Conservation (phyloP, 257 asterid species). For the Solanum rostratum region DNA sequence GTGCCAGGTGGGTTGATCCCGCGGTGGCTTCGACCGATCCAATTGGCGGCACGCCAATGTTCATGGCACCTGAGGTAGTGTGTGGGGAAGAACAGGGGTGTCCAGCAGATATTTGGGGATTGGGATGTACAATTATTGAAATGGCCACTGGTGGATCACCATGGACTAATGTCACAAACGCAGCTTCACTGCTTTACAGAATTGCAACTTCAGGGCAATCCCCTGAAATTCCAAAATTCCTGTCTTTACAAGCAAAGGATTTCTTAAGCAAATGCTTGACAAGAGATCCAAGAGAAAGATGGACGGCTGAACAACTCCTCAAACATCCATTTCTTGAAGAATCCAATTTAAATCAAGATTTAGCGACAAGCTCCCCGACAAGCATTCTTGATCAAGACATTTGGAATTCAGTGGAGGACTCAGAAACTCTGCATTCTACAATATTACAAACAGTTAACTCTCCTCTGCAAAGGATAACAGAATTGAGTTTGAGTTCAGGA, state of each 20-base stretch:
- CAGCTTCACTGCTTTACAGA: slow-evolving; percentile 22
- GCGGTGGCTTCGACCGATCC: background rate
- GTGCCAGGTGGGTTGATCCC: slow-evolving; percentile 30
- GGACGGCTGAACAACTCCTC: slow-evolving; percentile 56
- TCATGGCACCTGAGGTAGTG: slow-evolving; percentile 79
- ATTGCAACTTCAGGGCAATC: slow-evolving; percentile 52
- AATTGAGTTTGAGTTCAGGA: slow-evolving; percentile 9
- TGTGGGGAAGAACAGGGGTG: slow-evolving; percentile 57
- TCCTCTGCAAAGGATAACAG: slow-evolving; percentile 15
- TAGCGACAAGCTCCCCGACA: slow-evolving; percentile 34
- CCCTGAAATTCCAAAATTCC: slow-evolving; percentile 39
- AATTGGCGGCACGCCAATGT: slow-evolving; percentile 62
- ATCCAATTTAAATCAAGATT: background rate
- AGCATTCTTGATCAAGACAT: slow-evolving; percentile 59
- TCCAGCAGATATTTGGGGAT: slow-evolving; percentile 74
- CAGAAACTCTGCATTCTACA: background rate
- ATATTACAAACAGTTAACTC: background rate
- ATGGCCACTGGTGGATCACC: slow-evolving; percentile 63
- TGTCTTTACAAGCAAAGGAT: slow-evolving; percentile 54
- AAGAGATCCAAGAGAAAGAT: slow-evolving; percentile 38
- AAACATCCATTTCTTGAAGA: slow-evolving; percentile 45
- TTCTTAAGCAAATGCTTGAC: slow-evolving; percentile 52
- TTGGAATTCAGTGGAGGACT: slow-evolving; percentile 57
- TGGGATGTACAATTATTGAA: slow-evolving; percentile 70
- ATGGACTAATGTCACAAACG: slow-evolving; percentile 36